phyloP scores from a whole-genome alignment of 768 basidiomycete species.

The Kwoniella bestiolae region DNA sequence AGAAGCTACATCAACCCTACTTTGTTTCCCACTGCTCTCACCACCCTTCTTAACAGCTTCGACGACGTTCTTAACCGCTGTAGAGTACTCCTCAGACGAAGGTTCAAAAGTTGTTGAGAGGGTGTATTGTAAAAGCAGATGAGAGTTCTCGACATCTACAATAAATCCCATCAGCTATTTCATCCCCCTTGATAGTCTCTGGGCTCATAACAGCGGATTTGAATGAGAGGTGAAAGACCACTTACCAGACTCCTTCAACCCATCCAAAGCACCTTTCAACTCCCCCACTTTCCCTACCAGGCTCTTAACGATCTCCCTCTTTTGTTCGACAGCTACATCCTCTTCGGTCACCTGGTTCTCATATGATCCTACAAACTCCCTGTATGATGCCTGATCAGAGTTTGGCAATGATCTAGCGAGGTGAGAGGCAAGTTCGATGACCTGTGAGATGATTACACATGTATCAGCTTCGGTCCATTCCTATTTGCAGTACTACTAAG shows the following conservation, averaged over 20 bases:
- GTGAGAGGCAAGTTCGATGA: slow-evolving; percentile 50
- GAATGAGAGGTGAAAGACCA: not conserved
- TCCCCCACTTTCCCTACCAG: slow-evolving; percentile 47
- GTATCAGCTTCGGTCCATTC: not conserved
- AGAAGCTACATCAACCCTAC: slow-evolving; percentile 45
- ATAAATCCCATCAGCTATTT: not conserved
- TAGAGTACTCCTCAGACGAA: slow-evolving; percentile 32
- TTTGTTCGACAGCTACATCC: slow-evolving; percentile 35
- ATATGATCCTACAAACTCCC: slow-evolving; percentile 43
- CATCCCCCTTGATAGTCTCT: too few relatives aligned
- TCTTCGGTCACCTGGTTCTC: slow-evolving; percentile 36
- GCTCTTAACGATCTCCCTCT: slow-evolving; percentile 40
- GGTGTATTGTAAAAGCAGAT: slow-evolving; percentile 48
- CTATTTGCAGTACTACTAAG: not conserved
- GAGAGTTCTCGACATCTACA: slow-evolving; percentile 51
- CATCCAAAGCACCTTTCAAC: slow-evolving; percentile 49
- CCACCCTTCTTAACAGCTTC: slow-evolving; percentile 44
- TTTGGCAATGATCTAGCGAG: slow-evolving; percentile 47
- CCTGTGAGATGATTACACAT: slow-evolving; percentile 21
- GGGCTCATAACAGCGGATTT: not conserved
- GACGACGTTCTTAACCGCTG: slow-evolving; percentile 30
- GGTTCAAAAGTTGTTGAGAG: slow-evolving; percentile 38
- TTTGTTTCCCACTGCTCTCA: slow-evolving; percentile 33
- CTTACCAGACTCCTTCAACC: slow-evolving; percentile 52
- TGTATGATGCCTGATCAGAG: slow-evolving; percentile 36